Conservation (phyloP, 2,329 filamentous ascomycete genomes). For the Rugonectria rugulosa region DNA sequence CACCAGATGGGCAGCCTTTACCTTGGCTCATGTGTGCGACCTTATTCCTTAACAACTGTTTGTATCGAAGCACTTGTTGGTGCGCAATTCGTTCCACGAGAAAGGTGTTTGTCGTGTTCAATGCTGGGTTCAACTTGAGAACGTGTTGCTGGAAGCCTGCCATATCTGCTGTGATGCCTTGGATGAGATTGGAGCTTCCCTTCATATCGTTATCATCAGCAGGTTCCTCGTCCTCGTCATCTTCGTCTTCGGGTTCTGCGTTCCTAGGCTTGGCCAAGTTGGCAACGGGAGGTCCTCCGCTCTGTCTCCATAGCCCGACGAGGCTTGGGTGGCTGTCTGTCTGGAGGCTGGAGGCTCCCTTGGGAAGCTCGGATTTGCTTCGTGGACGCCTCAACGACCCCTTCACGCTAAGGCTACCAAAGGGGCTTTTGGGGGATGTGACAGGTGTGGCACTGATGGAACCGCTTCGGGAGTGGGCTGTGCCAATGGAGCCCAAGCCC, state of each 20-base stretch:
- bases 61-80: slow-evolving; percentile 82
- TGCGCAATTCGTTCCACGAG: slow-evolving; percentile 83
- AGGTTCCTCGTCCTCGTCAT: slow-evolving; percentile 64
- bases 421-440: slow-evolving; percentile 62
- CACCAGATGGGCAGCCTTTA: slow-evolving; percentile 66
- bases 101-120: slow-evolving; percentile 63
- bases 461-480: slow-evolving; percentile 63
- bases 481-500: slow-evolving; percentile 62
- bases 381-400: slow-evolving; percentile 61
- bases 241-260: slow-evolving; percentile 52
- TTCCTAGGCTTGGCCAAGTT: slow-evolving; percentile 48
- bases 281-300: slow-evolving; percentile 62
- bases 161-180: slow-evolving; percentile 72
- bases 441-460: slow-evolving; percentile 64
- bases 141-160: slow-evolving; percentile 74
- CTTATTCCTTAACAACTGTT: slow-evolving; percentile 73
- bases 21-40: slow-evolving; percentile 73
- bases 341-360: slow-evolving; percentile 41
- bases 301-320: slow-evolving; percentile 59
- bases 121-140: slow-evolving; percentile 74
- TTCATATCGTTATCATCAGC: slow-evolving; percentile 67
- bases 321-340: slow-evolving; percentile 54
- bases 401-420: slow-evolving; percentile 55
- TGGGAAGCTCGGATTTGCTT: slow-evolving; percentile 63
- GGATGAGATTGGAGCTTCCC: slow-evolving; percentile 68